Conservation (phyloP, 2,329 filamentous ascomycete species). For the Paraconiothyrium sp. region DNA sequence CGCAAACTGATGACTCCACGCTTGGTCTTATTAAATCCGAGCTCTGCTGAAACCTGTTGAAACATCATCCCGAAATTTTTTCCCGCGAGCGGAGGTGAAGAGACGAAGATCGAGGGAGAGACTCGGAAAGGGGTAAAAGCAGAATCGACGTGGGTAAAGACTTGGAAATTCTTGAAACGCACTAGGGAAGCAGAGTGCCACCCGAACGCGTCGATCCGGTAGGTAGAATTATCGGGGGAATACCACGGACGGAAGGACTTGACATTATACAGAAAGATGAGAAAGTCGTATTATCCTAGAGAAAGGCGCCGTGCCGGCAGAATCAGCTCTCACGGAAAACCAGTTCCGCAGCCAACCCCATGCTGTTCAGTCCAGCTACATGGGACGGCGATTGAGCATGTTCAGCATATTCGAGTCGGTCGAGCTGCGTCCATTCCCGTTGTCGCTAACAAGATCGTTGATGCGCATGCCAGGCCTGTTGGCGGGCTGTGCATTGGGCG, state of each 20-base stretch:
- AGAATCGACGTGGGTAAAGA: neutral
- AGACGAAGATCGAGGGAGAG: slow-evolving; percentile 2
- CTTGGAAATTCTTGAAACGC: slow-evolving; percentile 20
- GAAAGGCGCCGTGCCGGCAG: slow-evolving; percentile 3
- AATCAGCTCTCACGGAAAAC: slow-evolving; percentile 37
- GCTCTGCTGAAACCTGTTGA: slow-evolving; percentile 8
- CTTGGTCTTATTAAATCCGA: slow-evolving; percentile 7
- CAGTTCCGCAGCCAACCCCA: slow-evolving; percentile 37
- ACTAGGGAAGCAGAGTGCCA: slow-evolving; percentile 24
- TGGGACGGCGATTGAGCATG: slow-evolving; percentile 52
- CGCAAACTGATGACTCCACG: slow-evolving; percentile 17
- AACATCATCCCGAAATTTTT: slow-evolving; percentile 14
- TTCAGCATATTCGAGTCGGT: slow-evolving; percentile 56
- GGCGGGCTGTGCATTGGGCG: slow-evolving; percentile 43
- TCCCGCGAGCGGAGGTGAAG: slow-evolving; percentile 2
- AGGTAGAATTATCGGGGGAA: neutral
- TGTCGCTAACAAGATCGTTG: slow-evolving; percentile 53
- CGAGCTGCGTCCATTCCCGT: slow-evolving; percentile 49
- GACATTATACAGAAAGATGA: slow-evolving; percentile 22
- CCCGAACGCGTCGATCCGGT: slow-evolving; percentile 18
- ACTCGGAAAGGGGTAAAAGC: slow-evolving; percentile 1
- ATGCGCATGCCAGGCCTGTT: slow-evolving; percentile 53
- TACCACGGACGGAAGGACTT: neutral
- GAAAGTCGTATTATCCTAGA: slow-evolving; percentile 7
- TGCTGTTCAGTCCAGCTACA: slow-evolving; percentile 33